Percentiles rank a stretch among this genome's conserved stretches.
Conservation (phyloP, 352 stramenopile species). For the Globisporangium parvum region DNA sequence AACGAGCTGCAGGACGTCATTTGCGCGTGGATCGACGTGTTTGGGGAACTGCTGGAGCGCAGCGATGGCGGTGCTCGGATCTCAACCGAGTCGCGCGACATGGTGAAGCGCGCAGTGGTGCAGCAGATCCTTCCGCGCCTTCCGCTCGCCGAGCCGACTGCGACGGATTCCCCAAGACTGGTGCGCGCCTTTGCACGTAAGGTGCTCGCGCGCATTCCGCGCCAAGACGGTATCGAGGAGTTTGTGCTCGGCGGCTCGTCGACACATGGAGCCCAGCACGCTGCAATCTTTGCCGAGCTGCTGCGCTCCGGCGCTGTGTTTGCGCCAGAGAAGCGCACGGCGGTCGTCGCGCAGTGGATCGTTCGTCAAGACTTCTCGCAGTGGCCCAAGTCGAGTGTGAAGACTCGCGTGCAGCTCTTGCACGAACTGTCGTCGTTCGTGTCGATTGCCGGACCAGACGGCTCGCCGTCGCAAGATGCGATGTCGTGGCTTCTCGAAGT, state of each 20-base stretch:
- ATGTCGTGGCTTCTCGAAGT: constrained; percentile 14
- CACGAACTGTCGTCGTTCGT: constrained; percentile 11
- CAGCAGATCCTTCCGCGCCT: constrained; percentile 8
- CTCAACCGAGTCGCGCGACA: constrained; percentile 8
- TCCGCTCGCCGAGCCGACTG: neutral
- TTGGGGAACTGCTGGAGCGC: constrained; percentile 2
- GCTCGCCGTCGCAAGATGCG: constrained; percentile 1
- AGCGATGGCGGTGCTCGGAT: neutral
- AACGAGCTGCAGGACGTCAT: neutral
- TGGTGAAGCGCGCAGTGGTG: constrained; percentile 1
- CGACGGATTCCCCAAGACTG: neutral
- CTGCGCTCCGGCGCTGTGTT: constrained; percentile 5
- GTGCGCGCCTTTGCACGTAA: constrained; percentile 7
- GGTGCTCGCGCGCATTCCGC: constrained; percentile 8
- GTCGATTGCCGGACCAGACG: neutral
- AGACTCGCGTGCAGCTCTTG: constrained; percentile 1
- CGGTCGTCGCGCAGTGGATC: constrained; percentile 13
- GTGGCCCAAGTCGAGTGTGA: constrained; percentile 1
- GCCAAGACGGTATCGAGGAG: constrained; percentile 5
- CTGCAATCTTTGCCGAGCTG: constrained; percentile 10
- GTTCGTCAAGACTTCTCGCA: constrained; percentile 16
- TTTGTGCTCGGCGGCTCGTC: constrained; percentile 5
- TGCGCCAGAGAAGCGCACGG: constrained; percentile 6
- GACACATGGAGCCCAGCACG: neutral
- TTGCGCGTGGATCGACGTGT: constrained; percentile 8